Evolutionary conservation across 2,329 filamentous ascomycete genomes (phyloP).

Genomic region (Periglandula ipomoeae): DNA sequence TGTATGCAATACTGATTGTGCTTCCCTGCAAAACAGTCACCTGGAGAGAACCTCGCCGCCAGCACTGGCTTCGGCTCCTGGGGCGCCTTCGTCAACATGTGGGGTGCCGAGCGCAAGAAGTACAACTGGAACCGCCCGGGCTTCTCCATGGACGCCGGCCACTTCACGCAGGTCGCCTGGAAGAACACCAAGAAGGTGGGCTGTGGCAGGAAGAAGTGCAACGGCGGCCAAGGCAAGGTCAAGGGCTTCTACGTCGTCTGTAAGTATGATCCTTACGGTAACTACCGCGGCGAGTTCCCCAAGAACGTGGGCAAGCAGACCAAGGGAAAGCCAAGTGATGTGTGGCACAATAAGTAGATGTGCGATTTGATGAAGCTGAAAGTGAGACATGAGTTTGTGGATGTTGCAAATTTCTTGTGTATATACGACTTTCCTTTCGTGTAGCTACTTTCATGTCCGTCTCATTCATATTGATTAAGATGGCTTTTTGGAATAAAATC

Average conservation of each 20-base stretch:
- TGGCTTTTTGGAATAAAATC: too few species aligned
- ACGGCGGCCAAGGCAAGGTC: neutral
- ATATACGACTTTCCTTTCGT: too few species aligned
- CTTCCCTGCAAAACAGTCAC: neutral
- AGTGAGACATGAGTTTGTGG: neutral
- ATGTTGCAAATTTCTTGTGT: neutral
- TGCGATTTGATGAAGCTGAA: neutral
- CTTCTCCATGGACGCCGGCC: conserved; percentile 7
- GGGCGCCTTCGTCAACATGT: conserved; percentile 6
- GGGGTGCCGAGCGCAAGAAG: conserved; percentile 9
- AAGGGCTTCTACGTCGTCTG: conserved; percentile 10
- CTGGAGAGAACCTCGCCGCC: conserved; percentile 7
- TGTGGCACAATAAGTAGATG: neutral
- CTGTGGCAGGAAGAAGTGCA: conserved; percentile 13
- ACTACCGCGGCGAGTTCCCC: conserved; percentile 7
- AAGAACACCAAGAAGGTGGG: conserved; percentile 17
- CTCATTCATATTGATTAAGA: too few species aligned
- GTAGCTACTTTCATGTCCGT: too few species aligned
- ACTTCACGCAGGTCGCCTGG: conserved; percentile 25
- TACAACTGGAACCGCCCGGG: conserved; percentile 10
- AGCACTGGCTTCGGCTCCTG: neutral
- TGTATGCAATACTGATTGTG: neutral
- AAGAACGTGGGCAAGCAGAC: conserved; percentile 8
- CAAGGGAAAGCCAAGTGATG: conserved; percentile 1
- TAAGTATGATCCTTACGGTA: conserved; percentile 9